A percentile compares a stretch with the other conserved stretches of the same genome.
These are phyloP conservation scores for Chlamydomonas applanata DNA, from an alignment of 139 green algal genomes.

Conservation along the genomic window DNA sequence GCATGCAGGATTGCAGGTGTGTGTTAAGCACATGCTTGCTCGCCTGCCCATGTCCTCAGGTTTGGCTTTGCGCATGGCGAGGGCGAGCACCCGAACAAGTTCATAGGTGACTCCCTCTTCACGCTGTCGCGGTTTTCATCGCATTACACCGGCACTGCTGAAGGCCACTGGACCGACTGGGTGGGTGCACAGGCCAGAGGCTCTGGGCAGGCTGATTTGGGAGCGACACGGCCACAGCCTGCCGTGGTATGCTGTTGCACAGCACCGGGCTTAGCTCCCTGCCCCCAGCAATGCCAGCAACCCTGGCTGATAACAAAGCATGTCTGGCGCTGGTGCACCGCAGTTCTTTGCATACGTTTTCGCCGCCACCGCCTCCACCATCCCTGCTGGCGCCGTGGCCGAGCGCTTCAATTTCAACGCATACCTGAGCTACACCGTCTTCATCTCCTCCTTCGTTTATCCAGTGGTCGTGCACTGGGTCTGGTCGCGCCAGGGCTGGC, in stretches of 20 bases:
- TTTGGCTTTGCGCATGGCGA: conserved; percentile 72
- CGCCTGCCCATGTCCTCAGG: too few species aligned
- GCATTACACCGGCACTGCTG: neutral
- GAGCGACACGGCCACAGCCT: neutral
- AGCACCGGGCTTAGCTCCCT: too few species aligned
- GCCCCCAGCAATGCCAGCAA: too few species aligned
- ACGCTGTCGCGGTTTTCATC: conserved; percentile 26
- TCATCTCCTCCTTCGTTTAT: conserved; percentile 71
- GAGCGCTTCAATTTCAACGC: conserved; percentile 73
- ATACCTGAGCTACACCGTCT: conserved; percentile 56
- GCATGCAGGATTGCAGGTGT: too few species aligned
- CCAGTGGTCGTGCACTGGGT: conserved; percentile 71
- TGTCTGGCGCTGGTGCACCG: too few species aligned
- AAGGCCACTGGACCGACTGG: neutral
- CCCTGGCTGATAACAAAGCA: too few species aligned
- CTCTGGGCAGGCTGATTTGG: too few species aligned
- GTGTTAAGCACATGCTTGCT: too few species aligned
- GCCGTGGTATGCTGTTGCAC: neutral
- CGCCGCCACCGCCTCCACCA: conserved; percentile 66
- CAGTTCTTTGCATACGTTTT: conserved; percentile 76
- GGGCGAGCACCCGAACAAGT: conserved; percentile 46
- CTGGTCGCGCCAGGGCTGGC: conserved; percentile 60
- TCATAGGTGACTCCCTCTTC: conserved; percentile 58
- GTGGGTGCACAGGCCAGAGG: neutral
- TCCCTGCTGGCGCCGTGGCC: conserved; percentile 63